Percentiles rank a stretch among this genome's conserved stretches.
phyloP scores from a whole-genome alignment of 176 grass and related monocot genomes.

The Phragmites australis region DNA sequence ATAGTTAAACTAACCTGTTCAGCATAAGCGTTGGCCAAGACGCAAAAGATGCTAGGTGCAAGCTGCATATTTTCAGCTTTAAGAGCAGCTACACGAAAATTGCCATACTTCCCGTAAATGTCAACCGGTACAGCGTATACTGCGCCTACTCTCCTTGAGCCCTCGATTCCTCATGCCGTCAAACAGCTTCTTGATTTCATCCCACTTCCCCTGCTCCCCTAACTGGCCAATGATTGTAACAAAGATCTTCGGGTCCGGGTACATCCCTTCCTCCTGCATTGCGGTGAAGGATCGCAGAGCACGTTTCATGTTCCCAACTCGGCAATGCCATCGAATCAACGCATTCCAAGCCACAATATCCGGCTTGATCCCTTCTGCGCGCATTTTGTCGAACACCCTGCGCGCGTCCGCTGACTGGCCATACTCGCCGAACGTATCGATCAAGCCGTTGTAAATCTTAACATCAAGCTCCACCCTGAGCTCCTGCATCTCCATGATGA shows the following conservation, averaged over 20 bases:
- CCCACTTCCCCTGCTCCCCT: constrained; percentile 89
- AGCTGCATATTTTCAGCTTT: constrained; percentile 65
- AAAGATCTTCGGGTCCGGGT: constrained; percentile 83
- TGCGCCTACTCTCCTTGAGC: constrained; percentile 61
- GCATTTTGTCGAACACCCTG: no score
- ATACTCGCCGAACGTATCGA: constrained; percentile 75
- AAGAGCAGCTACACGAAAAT: constrained; percentile 68
- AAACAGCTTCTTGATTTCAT: constrained; percentile 73
- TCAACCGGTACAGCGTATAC: constrained; percentile 81
- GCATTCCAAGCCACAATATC: constrained; percentile 80
- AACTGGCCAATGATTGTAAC: constrained; percentile 61
- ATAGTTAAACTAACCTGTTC: constrained; percentile 51
- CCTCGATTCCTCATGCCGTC: constrained; percentile 65
- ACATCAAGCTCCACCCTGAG: constrained; percentile 50
- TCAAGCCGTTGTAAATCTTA: constrained; percentile 69
- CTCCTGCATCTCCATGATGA: constrained; percentile 83
- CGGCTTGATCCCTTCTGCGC: constrained; percentile 55
- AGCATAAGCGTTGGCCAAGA: constrained; percentile 74
- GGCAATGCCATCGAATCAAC: constrained; percentile 75
- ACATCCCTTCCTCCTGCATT: constrained; percentile 82
- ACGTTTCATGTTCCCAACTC: constrained; percentile 60
- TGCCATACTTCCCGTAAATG: constrained; percentile 87
- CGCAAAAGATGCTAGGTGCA: constrained; percentile 69
- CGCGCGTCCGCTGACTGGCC: constrained; percentile 53
- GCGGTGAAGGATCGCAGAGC: constrained; percentile 58